phyloP scores from a whole-genome alignment of 2,329 filamentous ascomycete genomes.

The Leptographium flavum region DNA sequence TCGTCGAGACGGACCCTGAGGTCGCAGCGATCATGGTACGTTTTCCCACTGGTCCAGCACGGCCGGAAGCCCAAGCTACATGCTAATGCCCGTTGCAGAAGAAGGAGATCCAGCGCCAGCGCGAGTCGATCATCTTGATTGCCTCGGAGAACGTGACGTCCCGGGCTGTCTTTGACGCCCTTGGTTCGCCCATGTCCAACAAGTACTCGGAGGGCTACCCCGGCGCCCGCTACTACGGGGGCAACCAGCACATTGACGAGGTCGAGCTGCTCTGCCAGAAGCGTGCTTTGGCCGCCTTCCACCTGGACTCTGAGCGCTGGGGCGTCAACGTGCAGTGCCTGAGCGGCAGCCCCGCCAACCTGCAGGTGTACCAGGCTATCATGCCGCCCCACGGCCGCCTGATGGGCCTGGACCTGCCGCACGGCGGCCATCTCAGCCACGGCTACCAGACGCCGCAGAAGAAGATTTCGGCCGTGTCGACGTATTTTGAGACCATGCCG shows the following conservation, averaged over 20 bases:
- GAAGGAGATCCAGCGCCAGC: slow-evolving; percentile 89
- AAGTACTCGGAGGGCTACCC: slow-evolving; percentile 99
- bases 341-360: slow-evolving; percentile 85
- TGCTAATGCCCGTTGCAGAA: slow-evolving; percentile 35
- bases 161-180: slow-evolving; percentile 91
- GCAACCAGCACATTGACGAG: slow-evolving; percentile 96
- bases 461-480: slow-evolving; percentile 97
- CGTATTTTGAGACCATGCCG: slow-evolving; percentile 98
- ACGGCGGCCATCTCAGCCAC: slow-evolving; percentile 89
- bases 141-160: slow-evolving; percentile 99
- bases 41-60: neutral
- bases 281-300: slow-evolving; percentile 83
- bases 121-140: slow-evolving; percentile 96
- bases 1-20: slow-evolving; percentile 84
- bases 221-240: slow-evolving; percentile 95
- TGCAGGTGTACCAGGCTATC: slow-evolving; percentile 95
- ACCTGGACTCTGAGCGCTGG: slow-evolving; percentile 78
- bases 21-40: slow-evolving; percentile 92
- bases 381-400: slow-evolving; percentile 91
- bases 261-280: slow-evolving; percentile 92
- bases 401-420: slow-evolving; percentile 91
- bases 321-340: slow-evolving; percentile 97
- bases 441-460: slow-evolving; percentile 92
- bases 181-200: slow-evolving; percentile 92
- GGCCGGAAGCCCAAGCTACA: neutral